Conservation (phyloP, 2,329 filamentous ascomycete genomes). For the Colletotrichum sp. region DNA sequence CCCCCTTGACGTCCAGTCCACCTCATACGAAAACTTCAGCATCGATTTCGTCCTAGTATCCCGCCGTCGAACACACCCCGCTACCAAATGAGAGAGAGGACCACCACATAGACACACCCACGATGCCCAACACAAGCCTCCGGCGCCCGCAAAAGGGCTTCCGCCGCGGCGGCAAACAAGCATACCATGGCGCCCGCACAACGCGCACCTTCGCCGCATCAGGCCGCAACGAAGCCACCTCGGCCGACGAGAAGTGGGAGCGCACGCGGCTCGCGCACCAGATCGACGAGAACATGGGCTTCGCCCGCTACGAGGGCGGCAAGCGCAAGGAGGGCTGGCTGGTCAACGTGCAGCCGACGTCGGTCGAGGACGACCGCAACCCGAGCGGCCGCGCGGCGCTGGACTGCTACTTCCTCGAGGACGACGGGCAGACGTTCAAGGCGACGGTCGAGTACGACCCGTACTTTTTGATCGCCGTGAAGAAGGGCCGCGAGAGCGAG, state of each 20-base stretch:
- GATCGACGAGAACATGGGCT: constrained; percentile 96
- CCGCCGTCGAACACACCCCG: neutral
- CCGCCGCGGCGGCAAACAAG: constrained; percentile 71
- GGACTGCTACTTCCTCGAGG: constrained; percentile 96
- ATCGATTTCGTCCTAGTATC: neutral
- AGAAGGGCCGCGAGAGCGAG: constrained; percentile 85
- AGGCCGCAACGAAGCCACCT: constrained; percentile 82
- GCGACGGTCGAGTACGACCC: constrained; percentile 96
- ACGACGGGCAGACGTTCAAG: constrained; percentile 90
- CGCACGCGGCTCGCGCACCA: constrained; percentile 80
- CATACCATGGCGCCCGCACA: constrained; percentile 70
- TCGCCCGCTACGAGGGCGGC: constrained; percentile 87
- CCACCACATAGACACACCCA: constrained; percentile 26
- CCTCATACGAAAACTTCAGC: neutral
- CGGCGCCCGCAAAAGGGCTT: constrained; percentile 68
- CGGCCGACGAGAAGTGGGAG: constrained; percentile 91
- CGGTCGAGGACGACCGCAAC: constrained; percentile 82
- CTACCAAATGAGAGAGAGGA: neutral
- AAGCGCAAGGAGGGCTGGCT: constrained; percentile 87
- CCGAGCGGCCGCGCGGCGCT: constrained; percentile 87
- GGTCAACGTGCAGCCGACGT: constrained; percentile 91
- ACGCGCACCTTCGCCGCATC: constrained; percentile 82
- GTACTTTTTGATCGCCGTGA: constrained; percentile 92
- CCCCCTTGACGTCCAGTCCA: neutral
- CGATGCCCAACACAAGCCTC: constrained; percentile 66